Base-by-base conservation (phyloP, 78 protist species). In the Dictyostelium capitatum region DNA sequence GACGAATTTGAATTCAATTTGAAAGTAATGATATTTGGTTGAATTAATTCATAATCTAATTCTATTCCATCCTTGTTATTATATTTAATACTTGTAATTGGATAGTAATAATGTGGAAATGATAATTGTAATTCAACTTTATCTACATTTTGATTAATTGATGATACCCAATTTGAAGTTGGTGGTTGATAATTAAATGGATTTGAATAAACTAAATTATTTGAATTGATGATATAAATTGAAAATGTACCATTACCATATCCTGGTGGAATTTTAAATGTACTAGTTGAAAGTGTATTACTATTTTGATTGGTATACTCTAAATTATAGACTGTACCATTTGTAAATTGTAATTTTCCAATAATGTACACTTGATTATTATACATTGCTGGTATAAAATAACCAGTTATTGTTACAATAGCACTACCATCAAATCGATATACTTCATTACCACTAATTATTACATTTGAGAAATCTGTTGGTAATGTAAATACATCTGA, bases 241-340 rank as follows among this genome's bases (percentile, higher is more conserved):
- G 69, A 59, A 15, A 59, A 59, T 23, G 69, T 59, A 23, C 69
- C 69, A 59, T 59, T 19, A 20, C 69, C 69, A 59, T 59, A 59
- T 19, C 69, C 69, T 6, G 2, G 20, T 20, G 69, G 69, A 59
- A 59, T 17, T 1, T 1, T 59, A 59, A 59, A 59, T 3, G 1
- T 20, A 59, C 69, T 25, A 1, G 30, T 59, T 5, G 69, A 19
- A 23, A 1, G 9, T 15, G 20, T 1, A 20, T 17, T 17, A 59
- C 20, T 59, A 59, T 59, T 25, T 20, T 23, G 1, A 6, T 17
- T 59, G 11, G 11, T 3, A 59, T 59, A 59, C 1, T 5, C 28
- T 59, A 59, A 59, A 59, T 59, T 59, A 5, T 4, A 5, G 20
- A 59, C 20, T 1, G 69, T 59, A 23, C 69, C 69, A 23, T 59